Percentiles rank a stretch among this genome's conserved stretches.
Evolutionary conservation across 1,284 basidiomycete genomes (phyloP).

Genomic region (Austroboletus novae-zelandiae): DNA sequence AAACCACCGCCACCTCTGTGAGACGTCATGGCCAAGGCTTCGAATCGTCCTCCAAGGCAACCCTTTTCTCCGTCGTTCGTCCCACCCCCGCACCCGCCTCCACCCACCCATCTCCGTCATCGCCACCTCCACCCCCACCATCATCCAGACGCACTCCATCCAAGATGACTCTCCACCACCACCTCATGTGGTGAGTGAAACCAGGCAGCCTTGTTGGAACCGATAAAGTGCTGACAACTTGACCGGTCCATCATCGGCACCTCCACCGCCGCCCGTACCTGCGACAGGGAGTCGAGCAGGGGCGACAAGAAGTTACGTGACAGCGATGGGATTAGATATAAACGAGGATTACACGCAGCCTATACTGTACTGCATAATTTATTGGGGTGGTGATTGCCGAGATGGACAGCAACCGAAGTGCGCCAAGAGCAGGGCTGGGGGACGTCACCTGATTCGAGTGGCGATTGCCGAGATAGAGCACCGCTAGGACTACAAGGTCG

Average conservation of each 20-base stretch:
- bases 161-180: no score
- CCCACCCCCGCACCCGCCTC: conserved; percentile 27
- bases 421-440: conserved; percentile 3
- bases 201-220: conserved; percentile 56
- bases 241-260: conserved; percentile 34
- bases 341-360: conserved; percentile 22
- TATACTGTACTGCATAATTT: no score
- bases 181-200: conserved; percentile 35
- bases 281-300: conserved; percentile 38
- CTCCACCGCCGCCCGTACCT: conserved; percentile 33
- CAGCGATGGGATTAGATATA: no score
- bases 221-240: no score
- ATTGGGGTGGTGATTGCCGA: no score
- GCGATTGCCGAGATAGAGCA: conserved; percentile 33
- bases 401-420: no score
- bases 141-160: conserved; percentile 35
- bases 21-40: no score
- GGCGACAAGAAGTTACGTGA: no score
- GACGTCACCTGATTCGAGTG: conserved; percentile 16
- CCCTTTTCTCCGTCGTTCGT: no score
- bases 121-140: conserved; percentile 15
- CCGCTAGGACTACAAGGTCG: conserved; percentile 2
- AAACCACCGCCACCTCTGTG: no score
- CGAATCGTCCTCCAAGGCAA: no score
- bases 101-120: conserved; percentile 17